These are phyloP conservation scores for Pyricularia grisea DNA, from an alignment of 2,329 filamentous ascomycete species.

Conservation along the genomic window DNA sequence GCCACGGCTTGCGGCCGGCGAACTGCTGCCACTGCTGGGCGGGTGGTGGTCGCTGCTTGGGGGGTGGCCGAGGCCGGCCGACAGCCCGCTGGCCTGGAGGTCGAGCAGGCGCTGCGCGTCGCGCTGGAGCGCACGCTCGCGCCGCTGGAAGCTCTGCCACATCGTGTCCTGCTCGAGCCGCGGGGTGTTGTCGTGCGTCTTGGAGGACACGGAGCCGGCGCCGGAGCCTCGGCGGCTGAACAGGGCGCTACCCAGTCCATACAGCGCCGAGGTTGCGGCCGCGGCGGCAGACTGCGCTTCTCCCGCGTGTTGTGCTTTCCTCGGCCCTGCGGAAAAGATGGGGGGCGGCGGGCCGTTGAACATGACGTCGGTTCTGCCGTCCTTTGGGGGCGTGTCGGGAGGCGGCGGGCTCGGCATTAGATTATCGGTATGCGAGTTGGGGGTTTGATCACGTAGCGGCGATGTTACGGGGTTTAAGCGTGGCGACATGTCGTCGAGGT, in stretches of 20 bases:
- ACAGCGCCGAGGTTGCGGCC: conserved; percentile 13
- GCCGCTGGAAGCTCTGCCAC: conserved; percentile 36
- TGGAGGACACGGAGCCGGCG: conserved; percentile 4
- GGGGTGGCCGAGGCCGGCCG: conserved; percentile 23
- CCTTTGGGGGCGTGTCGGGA: conserved; percentile 16
- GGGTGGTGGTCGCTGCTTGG: conserved; percentile 8
- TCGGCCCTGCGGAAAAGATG: conserved; percentile 30
- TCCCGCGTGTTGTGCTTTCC: conserved; percentile 8
- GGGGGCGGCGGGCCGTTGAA: conserved; percentile 42
- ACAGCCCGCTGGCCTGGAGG: conserved; percentile 34
- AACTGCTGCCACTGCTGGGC: conserved; percentile 9
- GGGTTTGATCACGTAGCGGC: background rate
- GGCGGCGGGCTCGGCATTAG: conserved; percentile 8
- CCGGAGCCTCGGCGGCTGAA: conserved; percentile 20
- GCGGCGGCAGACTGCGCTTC: conserved; percentile 2
- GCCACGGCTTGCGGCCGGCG: conserved; percentile 26
- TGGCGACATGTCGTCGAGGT: conserved; percentile 22
- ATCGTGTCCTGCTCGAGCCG: conserved; percentile 28
- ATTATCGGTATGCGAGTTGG: conserved; percentile 8
- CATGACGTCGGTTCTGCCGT: conserved; percentile 19
- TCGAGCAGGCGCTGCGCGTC: conserved; percentile 40
- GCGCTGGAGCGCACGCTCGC: conserved; percentile 33
- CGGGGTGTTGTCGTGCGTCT: conserved; percentile 12
- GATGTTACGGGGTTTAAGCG: conserved; percentile 12
- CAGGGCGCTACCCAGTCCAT: conserved; percentile 24